These are phyloP conservation scores for Alloteropsis angusta DNA, from an alignment of 202 grass and related monocot species.

Conservation along the genomic window DNA sequence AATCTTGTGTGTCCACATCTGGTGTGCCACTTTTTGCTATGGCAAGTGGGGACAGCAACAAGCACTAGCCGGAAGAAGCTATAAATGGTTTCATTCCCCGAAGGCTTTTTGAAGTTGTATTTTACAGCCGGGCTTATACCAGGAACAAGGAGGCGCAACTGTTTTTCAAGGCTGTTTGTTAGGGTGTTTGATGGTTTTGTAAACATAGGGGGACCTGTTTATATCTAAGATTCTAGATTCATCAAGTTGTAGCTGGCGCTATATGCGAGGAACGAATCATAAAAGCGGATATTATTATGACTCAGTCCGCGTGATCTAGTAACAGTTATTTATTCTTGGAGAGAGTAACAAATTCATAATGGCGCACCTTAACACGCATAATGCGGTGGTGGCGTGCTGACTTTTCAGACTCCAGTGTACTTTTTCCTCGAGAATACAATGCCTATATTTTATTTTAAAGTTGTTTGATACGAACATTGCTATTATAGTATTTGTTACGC, in stretches of 20 bases:
- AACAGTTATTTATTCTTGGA: background rate
- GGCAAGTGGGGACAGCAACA: conserved; percentile 2
- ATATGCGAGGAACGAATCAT: background rate
- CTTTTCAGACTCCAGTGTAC: background rate
- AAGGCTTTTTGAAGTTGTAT: background rate
- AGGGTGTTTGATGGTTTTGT: background rate
- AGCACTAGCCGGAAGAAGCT: background rate
- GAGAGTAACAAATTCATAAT: background rate
- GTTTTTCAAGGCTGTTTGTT: background rate
- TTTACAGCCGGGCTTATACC: background rate
- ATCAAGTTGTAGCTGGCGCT: background rate
- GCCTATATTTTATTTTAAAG: background rate
- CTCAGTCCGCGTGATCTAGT: fast-evolving
- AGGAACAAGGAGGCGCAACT: background rate
- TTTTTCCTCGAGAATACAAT: background rate
- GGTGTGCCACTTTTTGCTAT: background rate
- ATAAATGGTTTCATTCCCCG: background rate
- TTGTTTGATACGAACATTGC: fast-evolving
- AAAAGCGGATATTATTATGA: background rate
- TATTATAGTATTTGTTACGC: no score
- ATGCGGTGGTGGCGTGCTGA: background rate
- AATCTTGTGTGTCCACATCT: conserved; percentile 3
- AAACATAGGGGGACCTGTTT: background rate
- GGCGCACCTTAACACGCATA: background rate
- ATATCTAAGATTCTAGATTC: background rate